Conservation (phyloP, 2,329 filamentous ascomycete genomes). For the Ophiostoma triangulosporum region DNA sequence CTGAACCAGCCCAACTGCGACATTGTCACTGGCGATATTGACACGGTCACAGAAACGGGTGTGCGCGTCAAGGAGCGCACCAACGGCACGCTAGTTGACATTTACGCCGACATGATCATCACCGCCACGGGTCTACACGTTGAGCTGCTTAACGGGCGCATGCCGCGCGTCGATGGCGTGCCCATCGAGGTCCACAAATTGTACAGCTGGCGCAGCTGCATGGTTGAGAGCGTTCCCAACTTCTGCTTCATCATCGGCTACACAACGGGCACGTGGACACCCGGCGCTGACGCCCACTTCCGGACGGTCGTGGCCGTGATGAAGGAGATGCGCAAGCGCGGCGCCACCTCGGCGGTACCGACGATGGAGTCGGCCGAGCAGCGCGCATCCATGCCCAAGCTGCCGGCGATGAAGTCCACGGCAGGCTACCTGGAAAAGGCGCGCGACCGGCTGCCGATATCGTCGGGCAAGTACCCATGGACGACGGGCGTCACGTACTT, state of each 20-base stretch:
- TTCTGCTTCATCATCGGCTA: conserved; percentile 46
- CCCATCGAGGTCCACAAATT: conserved; percentile 28
- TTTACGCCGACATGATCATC: conserved; percentile 48
- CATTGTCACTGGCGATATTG: conserved; percentile 33
- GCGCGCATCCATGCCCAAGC: conserved; percentile 12
- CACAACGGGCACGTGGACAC: conserved; percentile 46
- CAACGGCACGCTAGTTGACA: conserved; percentile 14
- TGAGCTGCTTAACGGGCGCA: conserved; percentile 37
- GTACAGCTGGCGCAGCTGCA: conserved; percentile 44
- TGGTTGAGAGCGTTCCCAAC: conserved; percentile 52
- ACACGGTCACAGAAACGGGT: conserved; percentile 27
- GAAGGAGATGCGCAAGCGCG: conserved; percentile 8
- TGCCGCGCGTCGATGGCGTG: conserved; percentile 36
- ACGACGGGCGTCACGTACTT: conserved; percentile 15
- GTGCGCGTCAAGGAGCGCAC: conserved; percentile 27
- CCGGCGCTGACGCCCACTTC: conserved; percentile 36
- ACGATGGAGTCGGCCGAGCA: conserved; percentile 11
- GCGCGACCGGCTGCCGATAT: conserved; percentile 17
- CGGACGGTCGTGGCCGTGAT: conserved; percentile 13
- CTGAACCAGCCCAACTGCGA: conserved; percentile 25
- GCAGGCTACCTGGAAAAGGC: conserved; percentile 18
- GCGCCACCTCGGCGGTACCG: conserved; percentile 16
- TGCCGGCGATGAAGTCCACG: conserved; percentile 15
- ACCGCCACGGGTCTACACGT: conserved; percentile 51
- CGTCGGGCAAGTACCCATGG: conserved; percentile 18